Percentiles rank a stretch among this genome's conserved stretches.
These are phyloP conservation scores for Przewalskia tangutica DNA, from an alignment of 257 asterid species.

Conservation along the genomic window DNA sequence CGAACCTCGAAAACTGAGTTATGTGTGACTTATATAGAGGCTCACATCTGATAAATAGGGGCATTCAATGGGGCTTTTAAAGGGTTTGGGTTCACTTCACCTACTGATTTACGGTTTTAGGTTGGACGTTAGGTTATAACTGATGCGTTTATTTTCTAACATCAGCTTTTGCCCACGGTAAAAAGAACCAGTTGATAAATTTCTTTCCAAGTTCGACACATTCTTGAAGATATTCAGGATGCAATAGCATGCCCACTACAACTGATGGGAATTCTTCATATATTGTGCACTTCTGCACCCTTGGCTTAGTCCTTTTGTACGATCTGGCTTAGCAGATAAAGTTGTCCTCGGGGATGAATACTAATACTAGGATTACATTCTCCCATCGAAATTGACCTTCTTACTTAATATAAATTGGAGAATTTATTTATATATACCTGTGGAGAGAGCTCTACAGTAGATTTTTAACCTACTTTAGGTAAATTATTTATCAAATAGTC, in stretches of 20 bases:
- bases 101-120: neutral
- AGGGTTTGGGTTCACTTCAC: neutral
- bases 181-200: neutral
- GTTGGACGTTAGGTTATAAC: neutral
- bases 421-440: neutral
- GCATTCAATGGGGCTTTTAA: neutral
- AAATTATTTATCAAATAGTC: neutral
- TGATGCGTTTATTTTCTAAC: neutral
- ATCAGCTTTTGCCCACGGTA: neutral
- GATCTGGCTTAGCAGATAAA: neutral
- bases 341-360: neutral
- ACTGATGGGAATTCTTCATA: neutral
- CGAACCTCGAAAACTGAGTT: neutral
- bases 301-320: neutral
- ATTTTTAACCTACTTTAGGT: neutral
- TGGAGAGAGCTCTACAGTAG: neutral
- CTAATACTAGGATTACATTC: neutral
- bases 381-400: neutral
- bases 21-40: neutral
- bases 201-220: neutral
- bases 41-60: neutral
- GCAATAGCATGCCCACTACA: neutral
- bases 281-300: neutral
- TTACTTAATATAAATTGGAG: neutral
- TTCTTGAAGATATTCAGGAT: neutral